Conservation (phyloP, 139 green algal species). For the Desmodesmus armatus region DNA sequence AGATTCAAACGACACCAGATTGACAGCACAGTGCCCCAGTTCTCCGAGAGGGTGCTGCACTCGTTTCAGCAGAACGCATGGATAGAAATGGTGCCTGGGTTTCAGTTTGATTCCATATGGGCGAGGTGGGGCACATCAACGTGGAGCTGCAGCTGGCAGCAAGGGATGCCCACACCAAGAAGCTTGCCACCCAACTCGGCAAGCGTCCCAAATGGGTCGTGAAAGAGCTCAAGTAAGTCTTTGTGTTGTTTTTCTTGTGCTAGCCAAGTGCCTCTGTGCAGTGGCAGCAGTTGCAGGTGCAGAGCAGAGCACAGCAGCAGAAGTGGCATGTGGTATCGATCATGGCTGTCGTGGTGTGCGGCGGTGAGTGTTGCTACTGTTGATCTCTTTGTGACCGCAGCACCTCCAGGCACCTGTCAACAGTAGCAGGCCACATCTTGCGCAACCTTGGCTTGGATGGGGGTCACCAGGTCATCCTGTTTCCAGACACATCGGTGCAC, state of each 20-base stretch:
- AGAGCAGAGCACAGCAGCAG: neutral
- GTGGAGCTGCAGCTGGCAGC: slow-evolving; percentile 34
- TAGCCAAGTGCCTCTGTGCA: neutral
- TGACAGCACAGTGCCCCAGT: no score
- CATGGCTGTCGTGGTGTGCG: neutral
- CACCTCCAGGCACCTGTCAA: slow-evolving; percentile 2
- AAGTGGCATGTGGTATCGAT: neutral
- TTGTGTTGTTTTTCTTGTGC: neutral
- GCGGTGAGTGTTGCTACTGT: no score
- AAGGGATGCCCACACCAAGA: slow-evolving; percentile 4
- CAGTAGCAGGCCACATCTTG: slow-evolving; percentile 18
- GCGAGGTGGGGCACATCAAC: neutral
- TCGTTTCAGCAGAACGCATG: no score
- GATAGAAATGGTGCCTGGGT: no score
- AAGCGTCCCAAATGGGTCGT: slow-evolving; percentile 34
- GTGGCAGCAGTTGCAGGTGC: neutral
- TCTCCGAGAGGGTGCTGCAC: no score
- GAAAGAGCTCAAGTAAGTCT: slow-evolving; percentile 16
- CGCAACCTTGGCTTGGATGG: slow-evolving; percentile 16
- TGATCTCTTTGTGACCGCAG: no score
- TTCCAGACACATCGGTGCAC: slow-evolving; percentile 8
- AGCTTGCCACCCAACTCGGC: slow-evolving; percentile 16
- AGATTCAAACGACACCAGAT: no score
- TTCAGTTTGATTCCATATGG: no score
- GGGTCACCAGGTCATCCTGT: slow-evolving; percentile 25